phyloP scores from a whole-genome alignment of 2,329 filamentous ascomycete genomes.

The Biscogniauxia mediterranea region DNA sequence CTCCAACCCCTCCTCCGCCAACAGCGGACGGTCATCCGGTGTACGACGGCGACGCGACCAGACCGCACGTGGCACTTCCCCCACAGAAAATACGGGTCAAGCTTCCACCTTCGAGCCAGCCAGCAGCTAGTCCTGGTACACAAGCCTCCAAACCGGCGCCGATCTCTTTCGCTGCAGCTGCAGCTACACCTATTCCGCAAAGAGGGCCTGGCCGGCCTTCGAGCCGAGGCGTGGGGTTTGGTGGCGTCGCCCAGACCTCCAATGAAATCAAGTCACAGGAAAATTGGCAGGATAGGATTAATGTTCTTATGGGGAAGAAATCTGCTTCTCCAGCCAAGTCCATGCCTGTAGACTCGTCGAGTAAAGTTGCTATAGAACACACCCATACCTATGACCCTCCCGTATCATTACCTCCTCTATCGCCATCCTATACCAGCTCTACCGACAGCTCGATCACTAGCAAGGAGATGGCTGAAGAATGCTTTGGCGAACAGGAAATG shows the following conservation, averaged over 20 bases:
- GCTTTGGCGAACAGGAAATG: constrained; percentile 79
- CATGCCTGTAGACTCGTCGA: constrained; percentile 65
- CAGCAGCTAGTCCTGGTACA: constrained; percentile 37
- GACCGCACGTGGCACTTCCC: constrained; percentile 69
- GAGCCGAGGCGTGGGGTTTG: constrained; percentile 26
- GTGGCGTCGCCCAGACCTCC: constrained; percentile 26
- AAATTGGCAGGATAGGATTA: constrained; percentile 81
- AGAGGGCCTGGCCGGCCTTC: constrained; percentile 18
- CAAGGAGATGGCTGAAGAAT: constrained; percentile 73
- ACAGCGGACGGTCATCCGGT: constrained; percentile 69
- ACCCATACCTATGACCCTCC: constrained; percentile 53
- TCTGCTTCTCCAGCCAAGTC: constrained; percentile 53
- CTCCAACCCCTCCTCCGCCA: constrained; percentile 71
- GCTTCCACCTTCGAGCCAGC: constrained; percentile 66
- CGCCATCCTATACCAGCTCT: constrained; percentile 27
- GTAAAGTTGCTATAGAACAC: constrained; percentile 64
- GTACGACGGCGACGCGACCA: constrained; percentile 63
- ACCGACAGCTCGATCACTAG: constrained; percentile 49
- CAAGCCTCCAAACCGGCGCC: constrained; percentile 38
- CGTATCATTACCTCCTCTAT: constrained; percentile 63
- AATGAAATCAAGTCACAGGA: constrained; percentile 33
- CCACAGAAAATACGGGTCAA: constrained; percentile 74
- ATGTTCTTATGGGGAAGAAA: constrained; percentile 70
- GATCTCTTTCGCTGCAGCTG: constrained; percentile 43
- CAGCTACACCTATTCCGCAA: constrained; percentile 27